Evolutionary conservation across 306 rosid species (phyloP).

Genomic region (Aeschynomene evenia): DNA sequence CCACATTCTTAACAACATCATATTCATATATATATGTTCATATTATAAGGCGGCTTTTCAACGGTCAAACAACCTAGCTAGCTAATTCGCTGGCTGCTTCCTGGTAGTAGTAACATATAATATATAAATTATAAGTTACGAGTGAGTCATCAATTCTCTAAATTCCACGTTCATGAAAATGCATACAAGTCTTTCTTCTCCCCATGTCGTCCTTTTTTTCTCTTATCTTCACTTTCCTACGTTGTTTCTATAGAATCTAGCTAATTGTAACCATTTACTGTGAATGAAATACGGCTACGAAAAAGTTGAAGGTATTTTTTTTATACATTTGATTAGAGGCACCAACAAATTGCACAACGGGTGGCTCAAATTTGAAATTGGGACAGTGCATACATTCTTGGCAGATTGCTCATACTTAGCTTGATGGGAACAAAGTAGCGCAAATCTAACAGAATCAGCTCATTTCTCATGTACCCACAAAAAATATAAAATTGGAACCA

Average conservation of each 20-base stretch:
- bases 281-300: not conserved
- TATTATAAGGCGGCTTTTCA: not conserved
- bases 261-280: too few species aligned
- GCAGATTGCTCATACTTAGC: not conserved
- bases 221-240: not conserved
- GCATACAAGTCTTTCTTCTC: conserved; percentile 7
- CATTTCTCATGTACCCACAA: too few species aligned
- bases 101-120: not conserved
- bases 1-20: not conserved
- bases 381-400: conserved; percentile 15
- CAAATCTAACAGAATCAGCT: not conserved
- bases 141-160: not conserved
- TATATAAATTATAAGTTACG: not conserved
- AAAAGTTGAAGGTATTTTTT: too few species aligned
- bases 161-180: not conserved
- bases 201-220: not conserved
- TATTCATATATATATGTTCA: too few species aligned
- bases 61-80: not conserved
- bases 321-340: not conserved
- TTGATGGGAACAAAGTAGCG: conserved; percentile 1
- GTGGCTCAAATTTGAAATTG: conserved; percentile 6
- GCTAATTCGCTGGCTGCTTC: conserved; percentile 8
- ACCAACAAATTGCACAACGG: not conserved
- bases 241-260: not conserved
- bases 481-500: not conserved